Evolutionary conservation across 2,329 filamentous ascomycete genomes (phyloP), one percentile per base, ranked within the genome.

Genomic region (Shiraia sp.): DNA sequence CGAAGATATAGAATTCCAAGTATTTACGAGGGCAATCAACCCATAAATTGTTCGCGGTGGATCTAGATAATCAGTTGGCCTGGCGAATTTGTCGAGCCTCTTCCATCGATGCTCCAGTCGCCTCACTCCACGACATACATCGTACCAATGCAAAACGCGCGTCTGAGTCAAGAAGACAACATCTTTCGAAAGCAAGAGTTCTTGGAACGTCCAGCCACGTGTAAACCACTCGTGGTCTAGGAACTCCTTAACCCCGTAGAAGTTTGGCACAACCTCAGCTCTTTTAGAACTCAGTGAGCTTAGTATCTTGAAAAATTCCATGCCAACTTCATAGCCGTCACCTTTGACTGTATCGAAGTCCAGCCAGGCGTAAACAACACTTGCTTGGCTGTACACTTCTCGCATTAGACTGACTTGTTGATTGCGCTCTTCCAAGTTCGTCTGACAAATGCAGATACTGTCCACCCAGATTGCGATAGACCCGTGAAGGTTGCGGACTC

Each of bases 371-470:
- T 16, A 14, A 16, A 32, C 31, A 8, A 12, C n/a, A 12, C 16
- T 12, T 22, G 32, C 32, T 36, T 36, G 17, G 17, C 32, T 23
- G 23, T 36, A 36, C 17, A 36, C 16, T 14, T 36, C 13, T 12
- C 32, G n/a, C 32, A 36, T 36, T n/a, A 17, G 17, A 6, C 17
- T 22, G 12, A 36, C 32, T 25, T 36, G 32, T 9, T 36, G 23
- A n/a, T 15, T 26, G n/a, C 23, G 17, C 16, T 36, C 32, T 17
- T 36, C 23, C 17, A 28, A 6, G 22, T 29, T 17, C 12, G 14
- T 22, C 25, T 36, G 28, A 15, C 19, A 14, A 14, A 38, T 30
- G 15, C 22, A 30, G 13, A 36, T 36, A 14, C 14, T 15, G 14
- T 36, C 32, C 10, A 36, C 32, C 22, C 32, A 36, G 12, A 36